phyloP scores from a whole-genome alignment of 176 grass and related monocot species.

The Carex parvula region DNA sequence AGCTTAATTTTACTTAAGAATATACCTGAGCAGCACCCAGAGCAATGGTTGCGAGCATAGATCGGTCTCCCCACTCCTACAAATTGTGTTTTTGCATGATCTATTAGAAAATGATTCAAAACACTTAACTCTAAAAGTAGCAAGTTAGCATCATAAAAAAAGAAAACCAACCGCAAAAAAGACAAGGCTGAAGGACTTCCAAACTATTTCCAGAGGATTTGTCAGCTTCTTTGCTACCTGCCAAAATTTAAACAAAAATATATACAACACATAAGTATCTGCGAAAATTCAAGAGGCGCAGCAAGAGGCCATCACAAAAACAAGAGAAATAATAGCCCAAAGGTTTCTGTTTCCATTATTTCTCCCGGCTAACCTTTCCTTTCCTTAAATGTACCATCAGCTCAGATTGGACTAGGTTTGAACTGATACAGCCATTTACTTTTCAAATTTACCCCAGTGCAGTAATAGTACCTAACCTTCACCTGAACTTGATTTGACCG shows the following conservation, averaged over 20 bases:
- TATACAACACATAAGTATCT: neutral
- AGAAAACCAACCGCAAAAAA: slow-evolving; percentile 63
- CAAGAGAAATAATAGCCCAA: neutral
- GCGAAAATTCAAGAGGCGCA: neutral
- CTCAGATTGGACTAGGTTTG: too few relatives aligned
- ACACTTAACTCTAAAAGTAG: neutral
- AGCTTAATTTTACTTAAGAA: neutral
- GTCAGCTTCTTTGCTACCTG: slow-evolving; percentile 71
- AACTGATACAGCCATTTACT: too few relatives aligned
- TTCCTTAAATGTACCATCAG: neutral
- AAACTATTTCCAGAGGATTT: slow-evolving; percentile 72
- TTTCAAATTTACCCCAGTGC: too few relatives aligned
- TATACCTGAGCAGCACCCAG: slow-evolving; percentile 90
- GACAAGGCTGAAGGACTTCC: slow-evolving; percentile 90
- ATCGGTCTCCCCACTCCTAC: slow-evolving; percentile 96
- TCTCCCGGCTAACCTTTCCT: neutral
- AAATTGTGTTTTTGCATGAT: neutral
- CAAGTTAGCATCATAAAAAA: slow-evolving; percentile 4
- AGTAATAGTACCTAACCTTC: too few relatives aligned
- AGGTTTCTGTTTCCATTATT: neutral
- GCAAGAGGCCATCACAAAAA: neutral
- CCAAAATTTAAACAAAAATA: slow-evolving; percentile 11
- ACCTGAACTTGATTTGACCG: neutral
- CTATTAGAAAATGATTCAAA: neutral
- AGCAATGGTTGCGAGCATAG: slow-evolving; percentile 96